Evolutionary conservation across 306 rosid species (phyloP).

Genomic region (Ammopiptanthus mongolicus): DNA sequence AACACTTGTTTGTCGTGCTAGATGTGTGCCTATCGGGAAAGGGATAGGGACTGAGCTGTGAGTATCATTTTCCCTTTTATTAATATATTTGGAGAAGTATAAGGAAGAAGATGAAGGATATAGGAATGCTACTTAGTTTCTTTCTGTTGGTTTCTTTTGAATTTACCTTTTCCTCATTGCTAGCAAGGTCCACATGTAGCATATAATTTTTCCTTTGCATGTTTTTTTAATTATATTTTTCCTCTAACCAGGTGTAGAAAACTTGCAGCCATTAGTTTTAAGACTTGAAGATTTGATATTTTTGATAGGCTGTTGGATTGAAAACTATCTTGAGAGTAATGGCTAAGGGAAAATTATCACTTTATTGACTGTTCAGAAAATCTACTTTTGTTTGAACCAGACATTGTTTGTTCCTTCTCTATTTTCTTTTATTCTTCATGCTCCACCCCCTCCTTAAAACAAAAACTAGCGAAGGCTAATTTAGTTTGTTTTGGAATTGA

Average conservation of each 20-base stretch:
- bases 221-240: too few relatives aligned
- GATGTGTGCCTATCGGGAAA: slow-evolving; percentile 74
- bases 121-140: too few relatives aligned
- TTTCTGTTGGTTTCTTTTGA: too few relatives aligned
- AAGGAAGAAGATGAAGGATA: too few relatives aligned
- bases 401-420: background rate
- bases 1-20: slow-evolving; percentile 74
- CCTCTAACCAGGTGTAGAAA: too few relatives aligned
- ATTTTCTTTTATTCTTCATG: background rate
- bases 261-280: background rate
- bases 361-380: background rate
- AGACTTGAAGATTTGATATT: background rate
- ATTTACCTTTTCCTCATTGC: background rate
- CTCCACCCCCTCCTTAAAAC: background rate
- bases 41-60: slow-evolving; percentile 70
- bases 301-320: background rate
- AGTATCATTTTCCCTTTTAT: slow-evolving; percentile 36
- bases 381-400: background rate
- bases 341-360: background rate
- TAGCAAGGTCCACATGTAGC: background rate
- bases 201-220: background rate
- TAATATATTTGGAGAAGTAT: too few relatives aligned
- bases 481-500: background rate
- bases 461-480: background rate
- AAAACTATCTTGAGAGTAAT: background rate